These are phyloP conservation scores for Tricholoma flavovirens DNA, from an alignment of 768 basidiomycete genomes.

Conservation along the genomic window DNA sequence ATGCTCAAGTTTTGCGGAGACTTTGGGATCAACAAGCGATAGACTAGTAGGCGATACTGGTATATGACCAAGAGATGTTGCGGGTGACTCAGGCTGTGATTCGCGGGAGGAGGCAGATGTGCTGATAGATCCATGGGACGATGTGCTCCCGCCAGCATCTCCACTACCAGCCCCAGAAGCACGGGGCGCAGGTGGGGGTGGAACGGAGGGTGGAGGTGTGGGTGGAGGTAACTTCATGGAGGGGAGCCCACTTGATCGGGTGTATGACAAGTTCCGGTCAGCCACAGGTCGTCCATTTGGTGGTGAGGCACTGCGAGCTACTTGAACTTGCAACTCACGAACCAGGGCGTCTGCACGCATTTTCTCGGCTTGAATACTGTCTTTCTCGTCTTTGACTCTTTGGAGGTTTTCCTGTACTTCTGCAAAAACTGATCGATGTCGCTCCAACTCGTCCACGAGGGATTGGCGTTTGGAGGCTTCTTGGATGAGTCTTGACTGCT, in stretches of 20 bases:
- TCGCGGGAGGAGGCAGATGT: slow-evolving; percentile 59
- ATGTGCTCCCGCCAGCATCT: slow-evolving; percentile 52
- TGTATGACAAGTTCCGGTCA: slow-evolving; percentile 50
- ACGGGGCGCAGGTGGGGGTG: slow-evolving; percentile 76
- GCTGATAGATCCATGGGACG: slow-evolving; percentile 55
- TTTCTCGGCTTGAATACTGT: slow-evolving; percentile 68
- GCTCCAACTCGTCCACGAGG: slow-evolving; percentile 69
- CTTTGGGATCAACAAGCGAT: slow-evolving; percentile 48
- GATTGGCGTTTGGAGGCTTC: slow-evolving; percentile 75
- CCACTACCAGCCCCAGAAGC: slow-evolving; percentile 30
- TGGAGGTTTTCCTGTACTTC: slow-evolving; percentile 77
- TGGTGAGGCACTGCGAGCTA: slow-evolving; percentile 52
- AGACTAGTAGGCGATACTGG: slow-evolving; percentile 36
- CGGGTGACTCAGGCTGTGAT: slow-evolving; percentile 63
- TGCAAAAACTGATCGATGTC: slow-evolving; percentile 66
- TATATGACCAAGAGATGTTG: slow-evolving; percentile 51
- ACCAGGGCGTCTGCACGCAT: slow-evolving; percentile 59
- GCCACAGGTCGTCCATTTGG: slow-evolving; percentile 47
- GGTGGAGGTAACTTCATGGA: slow-evolving; percentile 79
- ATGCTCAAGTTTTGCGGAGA: slow-evolving; percentile 56
- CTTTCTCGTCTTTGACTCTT: slow-evolving; percentile 78
- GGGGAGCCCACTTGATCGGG: slow-evolving; percentile 55
- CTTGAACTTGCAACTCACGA: slow-evolving; percentile 75
- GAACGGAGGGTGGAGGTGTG: slow-evolving; percentile 81
- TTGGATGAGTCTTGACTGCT: slow-evolving; percentile 58